Conservation (phyloP, 495 filamentous ascomycete species). For the Aspergillus cavernicola region DNA sequence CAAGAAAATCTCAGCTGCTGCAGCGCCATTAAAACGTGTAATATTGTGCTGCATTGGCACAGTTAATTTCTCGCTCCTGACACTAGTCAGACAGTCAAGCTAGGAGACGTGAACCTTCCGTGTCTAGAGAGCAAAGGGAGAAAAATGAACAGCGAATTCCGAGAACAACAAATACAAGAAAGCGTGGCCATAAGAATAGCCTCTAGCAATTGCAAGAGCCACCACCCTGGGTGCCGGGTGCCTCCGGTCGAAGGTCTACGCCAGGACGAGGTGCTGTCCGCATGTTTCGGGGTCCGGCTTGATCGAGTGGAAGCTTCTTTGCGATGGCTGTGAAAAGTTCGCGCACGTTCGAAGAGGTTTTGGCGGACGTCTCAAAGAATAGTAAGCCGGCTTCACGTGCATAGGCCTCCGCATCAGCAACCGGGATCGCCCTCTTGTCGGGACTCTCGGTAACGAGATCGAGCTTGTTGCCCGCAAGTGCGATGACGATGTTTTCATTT, state of each 20-base stretch:
- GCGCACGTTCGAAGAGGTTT: constrained; percentile 91
- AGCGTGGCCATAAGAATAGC: neutral
- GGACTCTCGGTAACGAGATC: constrained; percentile 88
- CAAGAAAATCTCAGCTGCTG: constrained; percentile 10
- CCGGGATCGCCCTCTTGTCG: constrained; percentile 85
- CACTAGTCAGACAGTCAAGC: constrained; percentile 11
- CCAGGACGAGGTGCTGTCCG: constrained; percentile 72
- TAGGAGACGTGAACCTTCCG: constrained; percentile 14
- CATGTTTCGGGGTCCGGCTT: constrained; percentile 80
- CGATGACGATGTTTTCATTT: constrained; percentile 99
- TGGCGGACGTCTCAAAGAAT: constrained; percentile 97
- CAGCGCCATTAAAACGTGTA: constrained; percentile 18
- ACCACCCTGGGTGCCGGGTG: constrained; percentile 68
- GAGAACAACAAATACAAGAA: constrained; percentile 6
- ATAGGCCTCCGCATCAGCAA: constrained; percentile 90
- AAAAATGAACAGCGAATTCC: constrained; percentile 3
- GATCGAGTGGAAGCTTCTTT: constrained; percentile 93
- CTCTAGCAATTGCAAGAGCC: constrained; percentile 73
- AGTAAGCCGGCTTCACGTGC: constrained; percentile 86
- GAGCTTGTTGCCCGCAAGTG: constrained; percentile 94
- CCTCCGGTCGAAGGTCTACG: constrained; percentile 76
- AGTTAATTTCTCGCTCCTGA: constrained; percentile 1
- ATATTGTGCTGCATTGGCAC: constrained; percentile 17
- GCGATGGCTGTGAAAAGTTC: constrained; percentile 98
- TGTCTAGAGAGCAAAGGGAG: constrained; percentile 19